A percentile compares a stretch with the other conserved stretches of the same genome.
phyloP scores from a whole-genome alignment of 495 filamentous ascomycete genomes.

The Cercophora sp. region DNA sequence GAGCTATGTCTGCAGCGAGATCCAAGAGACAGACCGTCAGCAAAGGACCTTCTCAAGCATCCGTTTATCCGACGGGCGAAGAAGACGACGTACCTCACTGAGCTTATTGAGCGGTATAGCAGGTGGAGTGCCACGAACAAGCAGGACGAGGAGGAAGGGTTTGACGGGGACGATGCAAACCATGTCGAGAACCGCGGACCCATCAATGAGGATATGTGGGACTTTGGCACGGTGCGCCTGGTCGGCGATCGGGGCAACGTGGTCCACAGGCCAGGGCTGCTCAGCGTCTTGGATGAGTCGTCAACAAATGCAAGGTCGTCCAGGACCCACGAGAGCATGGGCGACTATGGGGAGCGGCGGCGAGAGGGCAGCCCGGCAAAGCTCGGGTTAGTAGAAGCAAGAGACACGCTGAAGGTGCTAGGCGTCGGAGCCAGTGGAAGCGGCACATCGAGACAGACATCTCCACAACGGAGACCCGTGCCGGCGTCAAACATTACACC shows the following conservation, averaged over 20 bases:
- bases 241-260: constrained; percentile 53
- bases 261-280: constrained; percentile 40
- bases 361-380: constrained; percentile 40
- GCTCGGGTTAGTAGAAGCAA: constrained; percentile 24
- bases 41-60: constrained; percentile 82
- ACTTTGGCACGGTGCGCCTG: constrained; percentile 87
- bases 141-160: constrained; percentile 55
- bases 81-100: constrained; percentile 84
- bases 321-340: constrained; percentile 40
- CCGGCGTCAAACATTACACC: constrained; percentile 27
- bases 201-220: constrained; percentile 85
- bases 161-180: constrained; percentile 33
- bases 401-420: constrained; percentile 38
- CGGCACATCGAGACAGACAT: constrained; percentile 41
- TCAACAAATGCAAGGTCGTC: constrained; percentile 62
- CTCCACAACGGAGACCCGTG: constrained; percentile 59
- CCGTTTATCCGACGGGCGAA: constrained; percentile 86
- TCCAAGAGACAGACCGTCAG: constrained; percentile 80
- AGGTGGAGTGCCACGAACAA: constrained; percentile 75
- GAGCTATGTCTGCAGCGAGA: constrained; percentile 82
- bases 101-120: constrained; percentile 85
- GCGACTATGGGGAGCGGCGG: constrained; percentile 46
- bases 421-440: constrained; percentile 16
- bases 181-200: constrained; percentile 26
- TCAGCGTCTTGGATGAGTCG: constrained; percentile 70